Evolutionary conservation across 139 green algal species (phyloP).

Genomic region (Diplosphaera chodatii): DNA sequence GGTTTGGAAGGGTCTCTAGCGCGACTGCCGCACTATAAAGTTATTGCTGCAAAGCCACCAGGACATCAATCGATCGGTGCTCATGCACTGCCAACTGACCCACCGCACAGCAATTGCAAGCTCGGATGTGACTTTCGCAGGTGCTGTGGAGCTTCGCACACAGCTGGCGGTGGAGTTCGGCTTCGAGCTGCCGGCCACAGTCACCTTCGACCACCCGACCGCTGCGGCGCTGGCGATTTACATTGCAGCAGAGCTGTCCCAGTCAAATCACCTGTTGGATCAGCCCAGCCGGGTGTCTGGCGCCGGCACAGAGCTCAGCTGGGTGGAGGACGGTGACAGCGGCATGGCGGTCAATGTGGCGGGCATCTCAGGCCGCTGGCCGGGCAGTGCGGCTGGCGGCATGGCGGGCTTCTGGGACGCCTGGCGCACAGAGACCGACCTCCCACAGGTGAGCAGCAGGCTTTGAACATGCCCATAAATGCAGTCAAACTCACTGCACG

Average conservation of each 20-base stretch:
- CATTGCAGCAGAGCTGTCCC: conserved; percentile 4
- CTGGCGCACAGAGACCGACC: conserved; percentile 3
- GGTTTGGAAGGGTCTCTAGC: no score
- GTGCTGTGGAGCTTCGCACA: conserved; percentile 61
- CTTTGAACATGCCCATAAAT: no score
- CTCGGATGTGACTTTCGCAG: no score
- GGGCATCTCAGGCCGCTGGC: conserved; percentile 1
- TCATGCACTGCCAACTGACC: no score
- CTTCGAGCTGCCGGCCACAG: conserved; percentile 48
- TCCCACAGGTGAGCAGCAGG: conserved; percentile 5
- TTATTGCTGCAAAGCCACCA: no score
- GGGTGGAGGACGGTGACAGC: not conserved
- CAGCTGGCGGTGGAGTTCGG: conserved; percentile 21
- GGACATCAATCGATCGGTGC: no score
- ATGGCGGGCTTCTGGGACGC: not conserved
- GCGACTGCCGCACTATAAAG: no score
- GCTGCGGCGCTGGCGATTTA: conserved; percentile 16
- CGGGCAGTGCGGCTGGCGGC: not conserved
- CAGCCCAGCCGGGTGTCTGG: not conserved
- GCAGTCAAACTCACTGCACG: no score
- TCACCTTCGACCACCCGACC: conserved; percentile 65
- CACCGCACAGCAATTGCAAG: no score
- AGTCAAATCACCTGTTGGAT: no score
- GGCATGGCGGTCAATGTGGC: not conserved
- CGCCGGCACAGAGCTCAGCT: not conserved